These are phyloP conservation scores for Irpex sp. DNA, from an alignment of 1,284 basidiomycete genomes.

Conservation along the genomic window DNA sequence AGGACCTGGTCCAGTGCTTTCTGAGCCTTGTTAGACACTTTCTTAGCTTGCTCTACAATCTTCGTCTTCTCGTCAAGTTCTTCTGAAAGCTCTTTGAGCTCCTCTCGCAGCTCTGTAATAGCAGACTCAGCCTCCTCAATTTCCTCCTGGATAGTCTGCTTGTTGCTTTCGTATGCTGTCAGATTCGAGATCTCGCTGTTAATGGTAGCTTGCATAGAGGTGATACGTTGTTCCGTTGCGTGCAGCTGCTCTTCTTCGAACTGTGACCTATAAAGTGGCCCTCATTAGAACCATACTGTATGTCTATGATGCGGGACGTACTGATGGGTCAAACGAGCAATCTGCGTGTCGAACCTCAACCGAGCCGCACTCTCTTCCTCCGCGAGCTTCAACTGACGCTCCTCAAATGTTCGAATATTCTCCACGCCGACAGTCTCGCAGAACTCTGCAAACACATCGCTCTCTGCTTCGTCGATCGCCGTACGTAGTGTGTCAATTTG, in stretches of 20 bases:
- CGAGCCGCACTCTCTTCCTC: slow-evolving; percentile 86
- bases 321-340: slow-evolving; percentile 87
- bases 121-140: slow-evolving; percentile 59
- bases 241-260: slow-evolving; percentile 79
- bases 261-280: slow-evolving; percentile 47
- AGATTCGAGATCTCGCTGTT: slow-evolving; percentile 57
- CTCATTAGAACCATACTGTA: background rate
- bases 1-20: slow-evolving; percentile 81
- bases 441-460: slow-evolving; percentile 77
- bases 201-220: slow-evolving; percentile 51
- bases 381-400: slow-evolving; percentile 84
- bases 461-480: slow-evolving; percentile 76
- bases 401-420: slow-evolving; percentile 94
- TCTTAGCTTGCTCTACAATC: slow-evolving; percentile 75
- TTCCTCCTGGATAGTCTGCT: slow-evolving; percentile 58
- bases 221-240: slow-evolving; percentile 61
- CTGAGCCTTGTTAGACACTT: slow-evolving; percentile 62
- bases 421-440: slow-evolving; percentile 78
- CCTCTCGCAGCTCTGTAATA: slow-evolving; percentile 57
- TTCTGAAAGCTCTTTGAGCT: slow-evolving; percentile 61
- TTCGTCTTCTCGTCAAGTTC: slow-evolving; percentile 67
- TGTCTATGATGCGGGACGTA: slow-evolving; percentile 33
- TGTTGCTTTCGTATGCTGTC: slow-evolving; percentile 52
- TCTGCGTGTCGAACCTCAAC: slow-evolving; percentile 83
- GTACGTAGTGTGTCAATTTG: slow-evolving; percentile 57